Evolutionary conservation across 306 rosid genomes (phyloP).

Genomic region (Lathyrus aphaca): DNA sequence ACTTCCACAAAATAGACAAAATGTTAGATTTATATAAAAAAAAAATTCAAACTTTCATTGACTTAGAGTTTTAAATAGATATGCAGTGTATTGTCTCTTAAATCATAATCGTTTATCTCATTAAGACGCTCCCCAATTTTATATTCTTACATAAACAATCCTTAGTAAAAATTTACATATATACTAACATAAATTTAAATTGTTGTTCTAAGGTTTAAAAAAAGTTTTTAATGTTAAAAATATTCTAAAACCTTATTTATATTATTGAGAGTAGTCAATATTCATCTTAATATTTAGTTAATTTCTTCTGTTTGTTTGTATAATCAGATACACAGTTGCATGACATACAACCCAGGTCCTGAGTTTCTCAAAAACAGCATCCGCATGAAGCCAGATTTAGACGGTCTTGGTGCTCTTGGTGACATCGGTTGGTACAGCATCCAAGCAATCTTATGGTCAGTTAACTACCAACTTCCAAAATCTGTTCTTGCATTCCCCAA

Average conservation of each 20-base stretch:
- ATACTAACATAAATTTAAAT: no score
- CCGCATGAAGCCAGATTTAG: slow-evolving; percentile 44
- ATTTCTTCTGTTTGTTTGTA: neutral
- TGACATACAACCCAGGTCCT: slow-evolving; percentile 43
- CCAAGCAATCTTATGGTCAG: slow-evolving; percentile 48
- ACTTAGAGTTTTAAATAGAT: no score
- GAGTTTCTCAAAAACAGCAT: slow-evolving; percentile 42
- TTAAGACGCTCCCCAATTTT: no score
- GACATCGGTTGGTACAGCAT: slow-evolving; percentile 55
- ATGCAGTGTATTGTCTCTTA: no score
- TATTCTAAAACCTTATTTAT: neutral
- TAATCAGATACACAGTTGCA: slow-evolving; percentile 45
- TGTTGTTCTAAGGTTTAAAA: no score
- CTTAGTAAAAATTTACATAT: no score
- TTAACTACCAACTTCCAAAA: slow-evolving; percentile 42
- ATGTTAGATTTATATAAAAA: no score
- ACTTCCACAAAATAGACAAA: no score
- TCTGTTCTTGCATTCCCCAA: slow-evolving; percentile 44
- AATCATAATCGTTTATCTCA: no score
- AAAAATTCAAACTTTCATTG: no score
- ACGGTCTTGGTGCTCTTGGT: slow-evolving; percentile 53
- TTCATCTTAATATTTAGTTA: neutral
- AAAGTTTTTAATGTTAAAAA: neutral
- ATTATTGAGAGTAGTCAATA: neutral
- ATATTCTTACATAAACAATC: no score